Conservation (phyloP, 345 rosid genomes). For the Hevea brasiliensis region DNA sequence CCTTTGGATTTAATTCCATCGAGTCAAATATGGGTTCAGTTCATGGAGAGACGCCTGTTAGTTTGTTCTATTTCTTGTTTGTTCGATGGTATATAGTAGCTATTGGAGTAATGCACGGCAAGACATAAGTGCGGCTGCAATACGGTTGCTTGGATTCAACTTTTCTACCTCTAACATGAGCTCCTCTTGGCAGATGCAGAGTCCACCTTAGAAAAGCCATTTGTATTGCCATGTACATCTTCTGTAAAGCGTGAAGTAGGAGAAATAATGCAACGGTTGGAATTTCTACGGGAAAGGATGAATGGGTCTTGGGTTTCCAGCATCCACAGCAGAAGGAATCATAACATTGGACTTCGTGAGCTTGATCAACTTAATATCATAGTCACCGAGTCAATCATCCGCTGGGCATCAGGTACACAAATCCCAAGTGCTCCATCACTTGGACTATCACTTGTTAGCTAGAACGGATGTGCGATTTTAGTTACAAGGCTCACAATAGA, state of each 20-base stretch:
- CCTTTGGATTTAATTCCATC: slow-evolving; percentile 4
- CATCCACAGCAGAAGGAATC: slow-evolving; percentile 61
- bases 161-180: slow-evolving; percentile 1
- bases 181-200: slow-evolving; percentile 31
- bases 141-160: too few species aligned
- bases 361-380: slow-evolving; percentile 55
- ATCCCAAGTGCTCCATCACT: slow-evolving; percentile 72
- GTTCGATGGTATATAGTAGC: background rate
- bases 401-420: slow-evolving; percentile 82
- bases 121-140: background rate
- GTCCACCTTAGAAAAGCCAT: slow-evolving; percentile 37
- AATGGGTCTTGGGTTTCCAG: slow-evolving; percentile 42
- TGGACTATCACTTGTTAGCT: slow-evolving; percentile 72
- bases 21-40: slow-evolving; percentile 26
- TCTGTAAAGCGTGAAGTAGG: slow-evolving; percentile 28
- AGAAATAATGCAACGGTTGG: slow-evolving; percentile 38
- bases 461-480: slow-evolving; percentile 23
- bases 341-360: slow-evolving; percentile 69
- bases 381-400: slow-evolving; percentile 63
- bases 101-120: background rate
- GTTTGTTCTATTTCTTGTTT: background rate
- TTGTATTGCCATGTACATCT: slow-evolving; percentile 35
- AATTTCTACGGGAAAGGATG: slow-evolving; percentile 38
- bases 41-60: slow-evolving; percentile 37
- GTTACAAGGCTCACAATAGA: too few species aligned